A percentile compares a stretch with the other conserved stretches of the same genome.
phyloP scores from a whole-genome alignment of 2,329 filamentous ascomycete species.

The Cladosporium sphaerospermum region DNA sequence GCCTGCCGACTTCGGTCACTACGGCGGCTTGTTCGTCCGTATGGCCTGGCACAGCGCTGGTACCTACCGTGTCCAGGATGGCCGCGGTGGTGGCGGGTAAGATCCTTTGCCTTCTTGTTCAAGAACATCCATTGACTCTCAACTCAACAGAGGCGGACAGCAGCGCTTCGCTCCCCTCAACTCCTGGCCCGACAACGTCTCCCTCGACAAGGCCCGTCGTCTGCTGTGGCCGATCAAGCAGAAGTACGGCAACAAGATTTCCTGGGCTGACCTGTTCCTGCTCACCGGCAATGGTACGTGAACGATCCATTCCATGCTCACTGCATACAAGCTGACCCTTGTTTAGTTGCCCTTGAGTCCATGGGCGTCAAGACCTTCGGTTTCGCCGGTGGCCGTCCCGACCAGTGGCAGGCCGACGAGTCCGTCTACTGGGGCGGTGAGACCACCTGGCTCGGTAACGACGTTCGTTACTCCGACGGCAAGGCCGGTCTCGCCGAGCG shows the following conservation, averaged over 20 bases:
- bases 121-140: background rate
- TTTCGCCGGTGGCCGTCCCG: slow-evolving; percentile 65
- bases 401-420: slow-evolving; percentile 71
- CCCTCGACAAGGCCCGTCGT: slow-evolving; percentile 72
- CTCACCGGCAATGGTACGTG: slow-evolving; percentile 58
- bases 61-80: slow-evolving; percentile 69
- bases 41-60: slow-evolving; percentile 78
- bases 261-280: slow-evolving; percentile 67
- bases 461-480: slow-evolving; percentile 59
- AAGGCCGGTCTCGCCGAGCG: slow-evolving; percentile 39
- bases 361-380: slow-evolving; percentile 71
- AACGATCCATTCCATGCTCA: background rate
- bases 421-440: slow-evolving; percentile 72
- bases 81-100: slow-evolving; percentile 63
- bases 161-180: slow-evolving; percentile 76
- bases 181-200: slow-evolving; percentile 75
- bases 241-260: slow-evolving; percentile 78
- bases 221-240: slow-evolving; percentile 78
- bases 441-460: slow-evolving; percentile 67
- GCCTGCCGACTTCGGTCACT: slow-evolving; percentile 77
- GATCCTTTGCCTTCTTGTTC: background rate
- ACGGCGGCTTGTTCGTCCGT: slow-evolving; percentile 72
- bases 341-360: slow-evolving; percentile 58
- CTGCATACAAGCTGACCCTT: background rate
- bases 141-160: slow-evolving; percentile 50